These are phyloP conservation scores for Coprinellus aureogranulatus DNA, from an alignment of 768 basidiomycete species.

Conservation along the genomic window DNA sequence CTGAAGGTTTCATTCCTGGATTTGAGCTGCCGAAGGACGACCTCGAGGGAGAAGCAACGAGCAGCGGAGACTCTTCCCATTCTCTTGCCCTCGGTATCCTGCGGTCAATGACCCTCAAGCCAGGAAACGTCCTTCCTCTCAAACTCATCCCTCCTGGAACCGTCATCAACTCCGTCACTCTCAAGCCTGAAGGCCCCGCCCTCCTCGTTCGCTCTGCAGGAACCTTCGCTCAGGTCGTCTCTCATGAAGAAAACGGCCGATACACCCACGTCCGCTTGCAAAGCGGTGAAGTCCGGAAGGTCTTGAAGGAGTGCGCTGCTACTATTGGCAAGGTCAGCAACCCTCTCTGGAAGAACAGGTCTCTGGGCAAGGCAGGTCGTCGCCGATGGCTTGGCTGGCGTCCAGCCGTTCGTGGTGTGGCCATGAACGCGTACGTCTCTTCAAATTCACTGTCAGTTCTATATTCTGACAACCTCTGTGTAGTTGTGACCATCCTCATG, in stretches of 20 bases:
- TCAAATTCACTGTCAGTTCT: conserved; percentile 3
- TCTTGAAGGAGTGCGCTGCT: conserved; percentile 78
- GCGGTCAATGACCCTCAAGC: conserved; percentile 77
- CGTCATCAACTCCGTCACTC: conserved; percentile 80
- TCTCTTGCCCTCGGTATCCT: conserved; percentile 82
- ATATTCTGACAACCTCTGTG: background rate
- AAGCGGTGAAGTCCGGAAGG: conserved; percentile 88
- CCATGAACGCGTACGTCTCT: conserved; percentile 85
- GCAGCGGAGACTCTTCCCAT: conserved; percentile 38
- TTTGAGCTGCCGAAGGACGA: conserved; percentile 28
- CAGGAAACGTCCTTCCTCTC: conserved; percentile 91
- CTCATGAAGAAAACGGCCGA: conserved; percentile 66
- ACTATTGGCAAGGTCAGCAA: conserved; percentile 94
- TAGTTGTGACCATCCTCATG: conserved; percentile 90
- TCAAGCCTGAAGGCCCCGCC: conserved; percentile 72
- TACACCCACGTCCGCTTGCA: conserved; percentile 85
- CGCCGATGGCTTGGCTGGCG: conserved; percentile 81
- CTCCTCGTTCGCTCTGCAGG: conserved; percentile 90
- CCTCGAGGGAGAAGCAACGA: conserved; percentile 11
- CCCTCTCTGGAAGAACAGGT: conserved; percentile 79
- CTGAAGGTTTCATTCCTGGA: conserved; percentile 67
- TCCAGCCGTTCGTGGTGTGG: conserved; percentile 89
- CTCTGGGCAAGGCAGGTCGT: conserved; percentile 89
- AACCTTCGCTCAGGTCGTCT: conserved; percentile 76
- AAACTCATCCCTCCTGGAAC: conserved; percentile 91